Percentiles rank a stretch among this genome's conserved stretches.
These are phyloP conservation scores for Endothia cerciana DNA, from an alignment of 2,329 filamentous ascomycete species.

Conservation along the genomic window DNA sequence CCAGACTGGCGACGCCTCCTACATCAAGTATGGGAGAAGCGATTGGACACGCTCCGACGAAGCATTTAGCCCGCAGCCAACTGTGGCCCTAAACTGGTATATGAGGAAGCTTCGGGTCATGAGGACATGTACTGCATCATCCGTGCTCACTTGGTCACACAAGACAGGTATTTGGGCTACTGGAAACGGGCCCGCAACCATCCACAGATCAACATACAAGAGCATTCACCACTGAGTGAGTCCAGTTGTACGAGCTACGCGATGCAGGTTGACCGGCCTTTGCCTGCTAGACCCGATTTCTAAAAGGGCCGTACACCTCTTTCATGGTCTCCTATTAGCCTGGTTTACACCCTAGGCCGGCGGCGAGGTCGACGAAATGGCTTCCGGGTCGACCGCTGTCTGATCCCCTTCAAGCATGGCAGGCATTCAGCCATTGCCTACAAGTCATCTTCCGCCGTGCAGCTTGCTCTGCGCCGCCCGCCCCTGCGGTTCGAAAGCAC, in stretches of 20 bases:
- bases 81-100: background rate
- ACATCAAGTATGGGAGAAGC: background rate
- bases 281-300: background rate
- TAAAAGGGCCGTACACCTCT: background rate
- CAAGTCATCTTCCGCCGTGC: constrained; percentile 22
- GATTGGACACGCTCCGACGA: constrained; percentile 8
- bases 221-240: constrained; percentile 11
- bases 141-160: constrained; percentile 17
- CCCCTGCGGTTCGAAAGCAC: background rate
- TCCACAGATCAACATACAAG: constrained; percentile 12
- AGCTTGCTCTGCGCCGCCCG: background rate
- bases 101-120: background rate
- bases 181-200: constrained; percentile 6
- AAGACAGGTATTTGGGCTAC: constrained; percentile 22
- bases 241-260: constrained; percentile 5
- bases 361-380: constrained; percentile 2
- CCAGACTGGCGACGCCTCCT: constrained; percentile 17
- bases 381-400: constrained; percentile 4
- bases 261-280: background rate
- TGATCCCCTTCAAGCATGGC: constrained; percentile 3
- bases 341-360: background rate
- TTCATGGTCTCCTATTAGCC: background rate
- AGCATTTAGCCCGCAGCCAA: constrained; percentile 3
- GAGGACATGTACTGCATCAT: constrained; percentile 24
- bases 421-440: constrained; percentile 12